Conservation (phyloP, 192 early-diverging fungal genomes). For the Backusella luteola region DNA sequence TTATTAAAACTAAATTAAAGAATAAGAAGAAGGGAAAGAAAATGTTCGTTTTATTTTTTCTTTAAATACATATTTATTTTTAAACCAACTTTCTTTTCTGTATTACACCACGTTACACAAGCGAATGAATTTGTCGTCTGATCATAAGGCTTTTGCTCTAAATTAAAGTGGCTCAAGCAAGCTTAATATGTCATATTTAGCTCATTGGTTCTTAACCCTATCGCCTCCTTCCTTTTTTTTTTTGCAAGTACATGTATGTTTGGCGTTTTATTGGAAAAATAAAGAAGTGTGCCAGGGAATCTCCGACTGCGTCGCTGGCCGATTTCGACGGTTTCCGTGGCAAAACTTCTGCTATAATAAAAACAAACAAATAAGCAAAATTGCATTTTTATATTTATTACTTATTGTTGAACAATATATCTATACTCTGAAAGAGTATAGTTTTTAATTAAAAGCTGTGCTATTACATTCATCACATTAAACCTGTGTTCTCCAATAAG, state of each 20-base stretch:
- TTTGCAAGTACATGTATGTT: neutral
- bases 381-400: neutral
- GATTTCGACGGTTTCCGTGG: neutral
- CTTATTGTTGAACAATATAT: neutral
- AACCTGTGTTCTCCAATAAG: neutral
- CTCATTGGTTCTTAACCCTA: neutral
- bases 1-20: slow-evolving; percentile 5
- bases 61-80: slow-evolving; percentile 4
- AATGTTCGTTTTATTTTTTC: neutral
- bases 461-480: neutral
- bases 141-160: neutral
- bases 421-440: too few relatives aligned
- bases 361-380: neutral
- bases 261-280: neutral
- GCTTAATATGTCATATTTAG: neutral
- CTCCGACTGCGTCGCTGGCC: neutral
- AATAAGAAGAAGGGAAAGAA: neutral
- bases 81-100: neutral
- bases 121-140: neutral
- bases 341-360: neutral
- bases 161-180: neutral
- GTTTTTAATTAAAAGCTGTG: too few relatives aligned
- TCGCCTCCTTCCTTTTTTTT: neutral
- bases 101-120: neutral
- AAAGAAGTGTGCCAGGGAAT: neutral